phyloP scores from a whole-genome alignment of 2,329 filamentous ascomycete genomes.

The Aspergillus quadrilineatus region DNA sequence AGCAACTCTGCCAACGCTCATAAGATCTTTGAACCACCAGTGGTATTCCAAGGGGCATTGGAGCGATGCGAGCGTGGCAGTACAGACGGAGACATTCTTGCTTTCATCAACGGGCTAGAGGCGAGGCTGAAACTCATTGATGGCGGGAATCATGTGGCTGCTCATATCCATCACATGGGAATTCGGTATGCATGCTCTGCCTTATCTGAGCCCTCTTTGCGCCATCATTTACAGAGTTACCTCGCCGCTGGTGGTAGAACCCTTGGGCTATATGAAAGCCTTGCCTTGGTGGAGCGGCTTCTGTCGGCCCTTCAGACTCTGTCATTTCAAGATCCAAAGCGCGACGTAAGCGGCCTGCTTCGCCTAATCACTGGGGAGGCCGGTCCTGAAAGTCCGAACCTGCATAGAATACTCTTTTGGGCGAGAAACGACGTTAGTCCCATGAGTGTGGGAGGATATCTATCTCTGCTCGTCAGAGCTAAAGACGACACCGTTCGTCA shows the following conservation, averaged over 20 bases:
- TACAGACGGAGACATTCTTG: constrained; percentile 33
- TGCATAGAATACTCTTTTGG: constrained; percentile 25
- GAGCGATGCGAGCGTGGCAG: constrained; percentile 23
- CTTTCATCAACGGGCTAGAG: constrained; percentile 30
- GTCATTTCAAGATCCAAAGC: constrained; percentile 22
- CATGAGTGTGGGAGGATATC: constrained; percentile 17
- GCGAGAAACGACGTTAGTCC: neutral
- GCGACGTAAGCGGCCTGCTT: constrained; percentile 24
- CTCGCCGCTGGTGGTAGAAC: neutral
- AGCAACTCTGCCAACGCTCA: constrained; percentile 8
- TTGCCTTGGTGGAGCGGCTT: constrained; percentile 25
- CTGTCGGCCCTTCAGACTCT: constrained; percentile 21
- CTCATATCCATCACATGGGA: constrained; percentile 22
- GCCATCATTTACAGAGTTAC: constrained; percentile 27
- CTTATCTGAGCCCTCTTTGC: constrained; percentile 30
- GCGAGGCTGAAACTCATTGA: constrained; percentile 26
- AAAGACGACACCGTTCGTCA: constrained; percentile 22
- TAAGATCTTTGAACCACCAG: constrained; percentile 13
- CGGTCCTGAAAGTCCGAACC: neutral
- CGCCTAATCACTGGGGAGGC: constrained; percentile 24
- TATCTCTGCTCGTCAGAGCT: constrained; percentile 30
- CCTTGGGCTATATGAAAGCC: constrained; percentile 13
- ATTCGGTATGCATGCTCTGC: constrained; percentile 34
- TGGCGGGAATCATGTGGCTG: constrained; percentile 8
- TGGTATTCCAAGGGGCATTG: constrained; percentile 16